phyloP scores from a whole-genome alignment of 2,329 filamentous ascomycete species.

The Zymoseptoria tritici region DNA sequence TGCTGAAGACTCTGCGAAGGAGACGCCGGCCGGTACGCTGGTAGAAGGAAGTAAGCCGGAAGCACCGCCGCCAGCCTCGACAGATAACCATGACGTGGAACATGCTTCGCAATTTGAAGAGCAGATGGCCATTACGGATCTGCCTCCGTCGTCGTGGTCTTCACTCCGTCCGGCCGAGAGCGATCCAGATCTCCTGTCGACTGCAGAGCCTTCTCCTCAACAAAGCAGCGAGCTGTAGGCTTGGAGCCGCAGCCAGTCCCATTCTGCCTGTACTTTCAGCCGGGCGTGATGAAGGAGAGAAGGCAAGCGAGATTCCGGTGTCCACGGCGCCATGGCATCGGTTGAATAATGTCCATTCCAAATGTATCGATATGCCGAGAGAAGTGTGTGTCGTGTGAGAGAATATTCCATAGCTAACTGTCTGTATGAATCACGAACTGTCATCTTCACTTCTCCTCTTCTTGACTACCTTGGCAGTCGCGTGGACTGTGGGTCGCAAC shows the following conservation, averaged over 20 bases:
- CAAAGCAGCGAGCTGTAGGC: background rate
- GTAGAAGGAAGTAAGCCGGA: background rate
- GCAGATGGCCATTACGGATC: constrained; percentile 6
- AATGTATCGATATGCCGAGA: background rate
- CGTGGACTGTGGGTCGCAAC: background rate
- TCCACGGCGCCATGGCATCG: background rate
- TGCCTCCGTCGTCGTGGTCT: background rate
- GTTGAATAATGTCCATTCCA: background rate
- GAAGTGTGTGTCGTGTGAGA: background rate
- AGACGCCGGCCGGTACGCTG: background rate
- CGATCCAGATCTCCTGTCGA: background rate
- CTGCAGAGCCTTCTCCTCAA: background rate
- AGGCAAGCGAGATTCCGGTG: background rate
- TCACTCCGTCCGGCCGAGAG: background rate
- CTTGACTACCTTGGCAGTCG: background rate
- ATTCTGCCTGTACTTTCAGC: background rate
- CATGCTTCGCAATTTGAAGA: constrained; percentile 8
- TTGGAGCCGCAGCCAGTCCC: background rate
- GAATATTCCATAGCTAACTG: background rate
- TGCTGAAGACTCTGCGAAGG: background rate
- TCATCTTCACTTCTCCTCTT: background rate
- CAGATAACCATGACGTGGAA: background rate
- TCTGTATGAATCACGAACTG: background rate
- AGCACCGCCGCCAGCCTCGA: background rate
- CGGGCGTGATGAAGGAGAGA: background rate